Evolutionary conservation across 495 filamentous ascomycete genomes (phyloP).

Genomic region (Delitschia confertaspora): DNA sequence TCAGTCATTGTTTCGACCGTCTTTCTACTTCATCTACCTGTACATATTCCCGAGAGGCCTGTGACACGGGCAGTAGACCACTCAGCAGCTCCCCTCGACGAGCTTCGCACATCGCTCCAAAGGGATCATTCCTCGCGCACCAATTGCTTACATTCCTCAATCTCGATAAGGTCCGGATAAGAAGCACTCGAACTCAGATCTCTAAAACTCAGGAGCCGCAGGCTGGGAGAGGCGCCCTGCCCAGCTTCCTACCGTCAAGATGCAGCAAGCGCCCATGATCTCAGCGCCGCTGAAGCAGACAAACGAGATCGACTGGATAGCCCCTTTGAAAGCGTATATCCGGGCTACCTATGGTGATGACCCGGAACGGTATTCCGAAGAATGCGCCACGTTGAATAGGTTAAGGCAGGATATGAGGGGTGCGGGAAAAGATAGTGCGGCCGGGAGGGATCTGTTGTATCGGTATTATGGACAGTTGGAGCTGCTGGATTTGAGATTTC

Average conservation of each 20-base stretch:
- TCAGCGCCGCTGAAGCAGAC: conserved; percentile 93
- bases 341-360: conserved; percentile 90
- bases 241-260: conserved; percentile 36
- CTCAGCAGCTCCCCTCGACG: background rate
- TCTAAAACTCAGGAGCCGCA: background rate
- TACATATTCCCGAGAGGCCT: background rate
- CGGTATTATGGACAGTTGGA: conserved; percentile 97
- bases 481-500: conserved; percentile 86
- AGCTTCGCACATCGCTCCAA: background rate
- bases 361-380: conserved; percentile 85
- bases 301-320: conserved; percentile 97
- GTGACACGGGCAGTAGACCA: background rate
- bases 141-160: background rate
- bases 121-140: background rate
- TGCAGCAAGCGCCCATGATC: conserved; percentile 83
- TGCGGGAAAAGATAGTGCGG: conserved; percentile 91
- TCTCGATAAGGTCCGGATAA: too few relatives aligned
- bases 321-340: conserved; percentile 88
- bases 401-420: conserved; percentile 98
- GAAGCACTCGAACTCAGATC: too few relatives aligned
- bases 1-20: background rate
- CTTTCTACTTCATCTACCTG: background rate
- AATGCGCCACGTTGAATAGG: conserved; percentile 93
- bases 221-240: conserved; percentile 24
- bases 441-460: conserved; percentile 86